A percentile compares a stretch with the other conserved stretches of the same genome.
Evolutionary conservation across 305 asterid genomes (phyloP).

Genomic region (Fraxinus sp.): DNA sequence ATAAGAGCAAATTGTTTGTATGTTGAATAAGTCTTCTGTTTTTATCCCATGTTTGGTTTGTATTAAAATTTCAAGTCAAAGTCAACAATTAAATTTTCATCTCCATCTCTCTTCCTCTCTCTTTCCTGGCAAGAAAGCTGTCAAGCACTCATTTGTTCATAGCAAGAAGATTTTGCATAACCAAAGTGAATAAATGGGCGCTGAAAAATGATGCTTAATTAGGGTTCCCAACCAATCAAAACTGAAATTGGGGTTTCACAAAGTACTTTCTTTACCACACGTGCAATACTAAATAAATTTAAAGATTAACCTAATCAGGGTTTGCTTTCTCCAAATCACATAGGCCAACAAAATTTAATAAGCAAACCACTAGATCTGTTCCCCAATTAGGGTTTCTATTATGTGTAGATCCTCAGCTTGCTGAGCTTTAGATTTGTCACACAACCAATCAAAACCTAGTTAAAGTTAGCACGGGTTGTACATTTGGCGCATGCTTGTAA

Average conservation of each 20-base stretch:
- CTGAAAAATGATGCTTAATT: slow-evolving; percentile 27
- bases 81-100: not conserved
- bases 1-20: slow-evolving; percentile 19
- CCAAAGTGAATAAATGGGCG: slow-evolving; percentile 31
- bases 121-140: slow-evolving; percentile 33
- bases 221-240: slow-evolving; percentile 10
- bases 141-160: slow-evolving; percentile 51
- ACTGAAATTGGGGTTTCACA: slow-evolving; percentile 16
- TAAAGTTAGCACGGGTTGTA: not conserved
- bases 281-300: not conserved
- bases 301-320: slow-evolving; percentile 46
- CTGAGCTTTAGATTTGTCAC: not conserved
- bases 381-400: not conserved
- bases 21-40: slow-evolving; percentile 29
- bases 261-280: not conserved
- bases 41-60: slow-evolving; percentile 15
- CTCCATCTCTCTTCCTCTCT: slow-evolving; percentile 10
- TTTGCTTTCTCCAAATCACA: slow-evolving; percentile 18
- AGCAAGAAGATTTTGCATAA: slow-evolving; percentile 26
- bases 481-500: not conserved
- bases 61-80: too few species aligned
- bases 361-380: slow-evolving; percentile 6
- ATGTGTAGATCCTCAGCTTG: not conserved
- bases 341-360: not conserved
- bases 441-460: slow-evolving; percentile 13